Percentiles rank a stretch among this genome's conserved stretches.
These are phyloP conservation scores for Avicennia marina DNA, from an alignment of 257 asterid genomes.

Conservation along the genomic window DNA sequence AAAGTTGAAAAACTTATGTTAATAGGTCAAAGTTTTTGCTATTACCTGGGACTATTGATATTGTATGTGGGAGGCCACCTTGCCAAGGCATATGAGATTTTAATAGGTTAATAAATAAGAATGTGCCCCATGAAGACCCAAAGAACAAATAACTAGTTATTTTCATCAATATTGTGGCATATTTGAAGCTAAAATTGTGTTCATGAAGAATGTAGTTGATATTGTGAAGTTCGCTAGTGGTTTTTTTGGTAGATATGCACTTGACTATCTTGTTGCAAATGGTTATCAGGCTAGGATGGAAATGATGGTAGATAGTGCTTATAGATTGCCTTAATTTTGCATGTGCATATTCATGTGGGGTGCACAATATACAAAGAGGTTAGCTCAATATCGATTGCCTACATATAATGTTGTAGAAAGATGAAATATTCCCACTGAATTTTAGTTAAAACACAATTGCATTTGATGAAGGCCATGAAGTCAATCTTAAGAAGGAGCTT, in stretches of 20 bases:
- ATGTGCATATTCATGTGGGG: constrained; percentile 85
- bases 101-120: constrained; percentile 54
- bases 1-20: constrained; percentile 56
- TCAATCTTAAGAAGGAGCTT: constrained; percentile 37
- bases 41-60: constrained; percentile 78
- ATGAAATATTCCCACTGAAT: constrained; percentile 53
- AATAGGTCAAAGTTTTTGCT: constrained; percentile 51
- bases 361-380: constrained; percentile 58
- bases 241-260: constrained; percentile 70
- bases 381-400: constrained; percentile 81
- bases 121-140: constrained; percentile 45
- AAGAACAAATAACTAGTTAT: constrained; percentile 62
- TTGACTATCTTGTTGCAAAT: constrained; percentile 58
- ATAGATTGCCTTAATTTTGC: constrained; percentile 78
- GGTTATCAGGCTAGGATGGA: constrained; percentile 76
- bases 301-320: constrained; percentile 82
- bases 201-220: constrained; percentile 92
- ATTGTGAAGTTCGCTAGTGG: constrained; percentile 56
- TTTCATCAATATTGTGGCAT: constrained; percentile 59
- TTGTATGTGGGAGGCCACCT: constrained; percentile 93
- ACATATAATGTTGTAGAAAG: constrained; percentile 58
- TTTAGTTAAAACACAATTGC: constrained; percentile 66
- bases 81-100: constrained; percentile 93
- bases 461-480: constrained; percentile 30
- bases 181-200: constrained; percentile 53